Percentiles rank a stretch among this genome's conserved stretches.
Conservation (phyloP, 169 alveolate species). For the Plasmodium adleri region DNA sequence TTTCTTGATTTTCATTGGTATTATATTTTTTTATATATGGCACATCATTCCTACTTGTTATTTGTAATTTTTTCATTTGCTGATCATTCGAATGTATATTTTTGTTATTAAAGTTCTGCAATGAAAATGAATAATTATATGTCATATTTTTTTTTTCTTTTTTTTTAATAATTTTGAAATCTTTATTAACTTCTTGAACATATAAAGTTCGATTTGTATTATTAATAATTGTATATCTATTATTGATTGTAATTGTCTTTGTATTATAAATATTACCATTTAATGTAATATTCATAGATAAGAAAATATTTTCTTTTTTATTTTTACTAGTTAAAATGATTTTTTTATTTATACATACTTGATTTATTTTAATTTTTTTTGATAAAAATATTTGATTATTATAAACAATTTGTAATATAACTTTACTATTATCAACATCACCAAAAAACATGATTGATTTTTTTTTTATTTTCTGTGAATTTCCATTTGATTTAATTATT, state of each 20-base stretch:
- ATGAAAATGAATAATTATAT: conserved; percentile 20
- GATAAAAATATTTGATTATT: conserved; percentile 31
- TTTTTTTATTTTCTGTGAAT: conserved; percentile 24
- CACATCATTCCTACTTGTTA: not conserved
- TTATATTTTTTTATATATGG: not conserved
- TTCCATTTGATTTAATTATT: conserved; percentile 24
- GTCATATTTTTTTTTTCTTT: conserved; percentile 29
- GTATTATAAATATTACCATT: conserved; percentile 52
- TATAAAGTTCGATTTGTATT: conserved; percentile 29
- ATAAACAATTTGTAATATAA: conserved; percentile 12
- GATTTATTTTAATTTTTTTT: conserved; percentile 37
- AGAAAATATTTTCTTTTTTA: conserved; percentile 32
- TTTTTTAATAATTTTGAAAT: conserved; percentile 34
- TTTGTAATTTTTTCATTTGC: not conserved
- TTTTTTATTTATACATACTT: conserved; percentile 58
- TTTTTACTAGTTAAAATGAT: conserved; percentile 44
- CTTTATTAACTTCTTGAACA: conserved; percentile 57
- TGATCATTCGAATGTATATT: not conserved
- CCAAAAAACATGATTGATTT: conserved; percentile 51
- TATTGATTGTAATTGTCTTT: conserved; percentile 33
- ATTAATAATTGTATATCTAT: conserved; percentile 56
- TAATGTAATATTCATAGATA: conserved; percentile 46
- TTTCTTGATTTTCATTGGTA: not conserved
- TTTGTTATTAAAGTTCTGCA: not conserved
- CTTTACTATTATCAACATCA: conserved; percentile 21